A percentile compares a stretch with the other conserved stretches of the same genome.
Evolutionary conservation across 345 rosid species (phyloP).

Genomic region (Moricandia arvensis): DNA sequence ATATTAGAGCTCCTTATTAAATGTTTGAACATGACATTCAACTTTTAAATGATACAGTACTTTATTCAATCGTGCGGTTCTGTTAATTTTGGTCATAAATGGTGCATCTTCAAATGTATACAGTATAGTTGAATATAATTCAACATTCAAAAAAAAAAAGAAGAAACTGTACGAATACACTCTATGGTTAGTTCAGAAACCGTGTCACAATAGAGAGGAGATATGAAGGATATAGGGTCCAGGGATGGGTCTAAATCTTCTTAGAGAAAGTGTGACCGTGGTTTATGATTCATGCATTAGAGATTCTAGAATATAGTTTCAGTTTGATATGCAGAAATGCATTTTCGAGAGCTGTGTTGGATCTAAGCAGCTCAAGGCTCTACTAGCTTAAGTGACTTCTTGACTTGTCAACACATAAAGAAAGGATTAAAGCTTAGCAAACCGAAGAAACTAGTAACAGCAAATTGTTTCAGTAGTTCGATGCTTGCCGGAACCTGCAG

Average conservation of each 20-base stretch:
- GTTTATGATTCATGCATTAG: constrained; percentile 19
- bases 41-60: constrained; percentile 22
- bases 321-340: constrained; percentile 23
- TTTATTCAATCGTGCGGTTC: constrained; percentile 43
- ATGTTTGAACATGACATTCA: constrained; percentile 50
- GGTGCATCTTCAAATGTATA: not conserved
- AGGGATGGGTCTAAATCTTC: constrained; percentile 58
- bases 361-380: not conserved
- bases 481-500: too few relatives aligned
- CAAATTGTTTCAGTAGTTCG: too few relatives aligned
- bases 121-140: too few relatives aligned
- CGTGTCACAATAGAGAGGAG: constrained; percentile 39
- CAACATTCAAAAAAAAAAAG: not conserved
- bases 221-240: constrained; percentile 47
- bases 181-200: constrained; percentile 12
- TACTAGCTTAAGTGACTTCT: constrained; percentile 1
- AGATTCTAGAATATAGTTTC: not conserved
- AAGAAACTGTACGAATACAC: constrained; percentile 62
- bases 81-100: constrained; percentile 18
- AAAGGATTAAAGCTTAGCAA: too few relatives aligned
- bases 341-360: constrained; percentile 13
- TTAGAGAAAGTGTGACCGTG: constrained; percentile 50
- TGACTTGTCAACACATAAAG: not conserved
- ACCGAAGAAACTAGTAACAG: too few relatives aligned
- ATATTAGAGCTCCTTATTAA: constrained; percentile 40